Conservation (phyloP, 352 stramenopile genomes). For the Phytophthora ramorum region DNA sequence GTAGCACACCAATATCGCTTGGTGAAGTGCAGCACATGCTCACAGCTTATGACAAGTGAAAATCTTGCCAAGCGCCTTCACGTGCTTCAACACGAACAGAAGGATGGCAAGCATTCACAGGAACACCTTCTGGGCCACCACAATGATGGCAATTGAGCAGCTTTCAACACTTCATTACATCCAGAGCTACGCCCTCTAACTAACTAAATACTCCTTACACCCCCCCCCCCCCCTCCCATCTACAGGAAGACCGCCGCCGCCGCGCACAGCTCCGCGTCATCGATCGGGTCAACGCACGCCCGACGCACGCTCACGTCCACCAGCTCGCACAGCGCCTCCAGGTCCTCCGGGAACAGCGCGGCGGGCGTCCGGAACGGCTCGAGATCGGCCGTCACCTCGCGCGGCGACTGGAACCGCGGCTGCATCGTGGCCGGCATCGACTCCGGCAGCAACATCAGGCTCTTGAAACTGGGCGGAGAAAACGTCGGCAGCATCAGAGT, state of each 20-base stretch:
- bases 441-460: constrained; percentile 2
- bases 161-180: constrained; percentile 5
- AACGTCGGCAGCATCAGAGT: constrained; percentile 11
- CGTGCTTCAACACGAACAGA: not conserved
- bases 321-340: constrained; percentile 46
- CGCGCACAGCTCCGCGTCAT: constrained; percentile 1
- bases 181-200: not conserved
- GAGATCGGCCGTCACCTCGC: constrained; percentile 31
- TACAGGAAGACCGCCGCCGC: constrained; percentile 4
- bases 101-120: too few relatives aligned
- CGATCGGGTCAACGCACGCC: not conserved
- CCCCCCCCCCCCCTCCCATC: not conserved
- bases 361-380: constrained; percentile 47
- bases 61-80: not conserved
- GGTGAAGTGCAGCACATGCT: too few relatives aligned
- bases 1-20: too few relatives aligned
- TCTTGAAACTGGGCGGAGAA: constrained; percentile 3
- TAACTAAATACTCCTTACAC: constrained; percentile 14
- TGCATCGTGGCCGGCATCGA: not conserved
- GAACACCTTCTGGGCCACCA: too few relatives aligned
- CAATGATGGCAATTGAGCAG: too few relatives aligned
- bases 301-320: constrained; percentile 34
- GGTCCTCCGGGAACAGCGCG: constrained; percentile 45
- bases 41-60: not conserved
- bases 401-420: constrained; percentile 24